A percentile compares a stretch with the other conserved stretches of the same genome.
Evolutionary conservation across 2,329 filamentous ascomycete genomes (phyloP).

Genomic region (Cytospora piceae): DNA sequence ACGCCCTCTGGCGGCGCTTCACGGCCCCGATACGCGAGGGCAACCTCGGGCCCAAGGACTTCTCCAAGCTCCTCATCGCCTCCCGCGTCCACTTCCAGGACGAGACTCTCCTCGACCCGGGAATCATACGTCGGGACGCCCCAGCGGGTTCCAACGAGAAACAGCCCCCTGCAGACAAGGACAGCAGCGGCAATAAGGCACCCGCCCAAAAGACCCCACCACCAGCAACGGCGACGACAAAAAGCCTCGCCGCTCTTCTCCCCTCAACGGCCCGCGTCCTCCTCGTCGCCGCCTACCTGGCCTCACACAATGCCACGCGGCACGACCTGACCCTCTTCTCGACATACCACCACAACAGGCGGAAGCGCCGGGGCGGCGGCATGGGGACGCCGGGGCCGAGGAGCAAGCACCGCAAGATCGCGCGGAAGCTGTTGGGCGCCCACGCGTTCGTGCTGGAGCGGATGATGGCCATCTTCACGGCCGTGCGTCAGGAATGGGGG

Average conservation of each 20-base stretch:
- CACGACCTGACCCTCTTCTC: conserved; percentile 78
- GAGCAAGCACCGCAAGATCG: conserved; percentile 70
- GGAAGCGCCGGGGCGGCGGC: conserved; percentile 53
- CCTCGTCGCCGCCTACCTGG: conserved; percentile 77
- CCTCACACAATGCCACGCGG: conserved; percentile 77
- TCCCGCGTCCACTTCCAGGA: conserved; percentile 72
- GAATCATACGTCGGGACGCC: conserved; percentile 51
- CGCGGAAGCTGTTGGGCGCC: conserved; percentile 75
- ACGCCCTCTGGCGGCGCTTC: conserved; percentile 83
- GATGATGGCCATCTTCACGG: conserved; percentile 76
- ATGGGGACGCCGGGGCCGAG: conserved; percentile 41
- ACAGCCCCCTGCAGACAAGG: not conserved
- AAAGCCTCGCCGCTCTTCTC: conserved; percentile 60
- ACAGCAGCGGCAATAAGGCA: not conserved
- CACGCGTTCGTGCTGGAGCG: conserved; percentile 78
- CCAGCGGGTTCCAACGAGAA: conserved; percentile 18
- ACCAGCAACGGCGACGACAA: conserved; percentile 30
- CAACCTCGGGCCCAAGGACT: conserved; percentile 77
- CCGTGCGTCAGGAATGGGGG: conserved; percentile 62
- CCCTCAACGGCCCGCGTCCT: conserved; percentile 75
- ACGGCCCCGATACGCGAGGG: conserved; percentile 75
- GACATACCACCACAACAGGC: conserved; percentile 62
- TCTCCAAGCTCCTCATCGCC: conserved; percentile 78
- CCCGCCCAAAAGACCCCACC: conserved; percentile 14
- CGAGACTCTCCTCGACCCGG: conserved; percentile 69